Evolutionary conservation across 805 yeast genomes (phyloP).

Genomic region (Zygotorulaspora florentina): DNA sequence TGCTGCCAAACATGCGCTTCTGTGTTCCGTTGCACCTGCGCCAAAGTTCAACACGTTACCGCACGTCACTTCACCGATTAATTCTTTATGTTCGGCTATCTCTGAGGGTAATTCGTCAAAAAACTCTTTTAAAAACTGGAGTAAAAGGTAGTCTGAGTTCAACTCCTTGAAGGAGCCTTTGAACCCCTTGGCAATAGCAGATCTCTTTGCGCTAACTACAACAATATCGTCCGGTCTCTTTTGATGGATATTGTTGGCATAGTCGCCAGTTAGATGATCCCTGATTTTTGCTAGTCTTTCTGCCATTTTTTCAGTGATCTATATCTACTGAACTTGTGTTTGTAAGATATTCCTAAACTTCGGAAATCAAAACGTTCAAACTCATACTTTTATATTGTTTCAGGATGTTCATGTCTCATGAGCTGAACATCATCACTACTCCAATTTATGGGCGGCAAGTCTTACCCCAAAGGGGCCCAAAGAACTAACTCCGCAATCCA

Average conservation of each 20-base stretch:
- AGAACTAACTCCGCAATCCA: not conserved
- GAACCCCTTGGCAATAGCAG: slow-evolving; percentile 85
- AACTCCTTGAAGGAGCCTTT: slow-evolving; percentile 82
- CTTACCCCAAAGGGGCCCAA: not conserved
- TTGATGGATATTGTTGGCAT: slow-evolving; percentile 9
- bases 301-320: slow-evolving; percentile 16
- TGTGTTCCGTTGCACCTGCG: slow-evolving; percentile 91
- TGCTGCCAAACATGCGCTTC: slow-evolving; percentile 88
- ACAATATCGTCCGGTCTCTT: slow-evolving; percentile 87
- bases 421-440: not conserved
- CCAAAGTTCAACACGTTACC: slow-evolving; percentile 92
- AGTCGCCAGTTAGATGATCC: slow-evolving; percentile 24
- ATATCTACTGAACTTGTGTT: not conserved
- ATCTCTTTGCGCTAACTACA: slow-evolving; percentile 83
- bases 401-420: not conserved
- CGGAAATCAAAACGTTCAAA: too few relatives aligned
- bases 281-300: slow-evolving; percentile 30
- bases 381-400: not conserved
- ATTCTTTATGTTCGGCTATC: slow-evolving; percentile 45
- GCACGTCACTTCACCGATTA: slow-evolving; percentile 79
- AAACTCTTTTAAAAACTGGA: slow-evolving; percentile 59
- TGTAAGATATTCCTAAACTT: too few relatives aligned
- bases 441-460: not conserved
- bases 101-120: slow-evolving; percentile 44
- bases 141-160: slow-evolving; percentile 72